These are phyloP conservation scores for Citrus inodora DNA, from an alignment of 345 rosid genomes.

Conservation along the genomic window DNA sequence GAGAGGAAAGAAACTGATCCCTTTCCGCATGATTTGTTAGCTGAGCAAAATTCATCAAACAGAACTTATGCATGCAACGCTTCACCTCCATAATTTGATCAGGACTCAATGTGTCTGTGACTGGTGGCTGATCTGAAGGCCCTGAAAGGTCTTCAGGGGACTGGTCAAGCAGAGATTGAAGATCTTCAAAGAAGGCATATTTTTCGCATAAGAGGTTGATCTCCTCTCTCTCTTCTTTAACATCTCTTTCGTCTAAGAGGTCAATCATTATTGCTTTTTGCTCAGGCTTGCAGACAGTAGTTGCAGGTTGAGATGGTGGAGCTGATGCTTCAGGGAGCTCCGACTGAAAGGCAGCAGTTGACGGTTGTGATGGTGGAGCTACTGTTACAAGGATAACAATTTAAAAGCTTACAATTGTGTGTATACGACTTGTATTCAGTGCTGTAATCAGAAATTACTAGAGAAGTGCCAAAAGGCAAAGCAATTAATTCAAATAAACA, in stretches of 20 bases:
- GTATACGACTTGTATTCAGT: too few relatives aligned
- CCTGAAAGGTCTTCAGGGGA: not conserved
- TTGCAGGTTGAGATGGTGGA: too few relatives aligned
- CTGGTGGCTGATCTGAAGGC: not conserved
- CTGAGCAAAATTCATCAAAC: not conserved
- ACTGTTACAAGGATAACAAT: not conserved
- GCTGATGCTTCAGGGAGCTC: too few relatives aligned
- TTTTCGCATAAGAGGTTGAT: not conserved
- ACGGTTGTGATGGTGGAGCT: not conserved
- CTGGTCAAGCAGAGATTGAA: not conserved
- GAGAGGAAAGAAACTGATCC: constrained; percentile 1
- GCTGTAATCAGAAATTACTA: too few relatives aligned
- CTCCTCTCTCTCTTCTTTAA: not conserved
- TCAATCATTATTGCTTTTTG: too few relatives aligned
- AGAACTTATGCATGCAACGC: not conserved
- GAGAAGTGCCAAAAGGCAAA: not conserved
- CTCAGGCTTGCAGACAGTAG: too few relatives aligned
- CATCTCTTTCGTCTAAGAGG: not conserved
- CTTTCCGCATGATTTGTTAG: not conserved
- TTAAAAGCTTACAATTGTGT: too few relatives aligned
- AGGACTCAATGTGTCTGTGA: not conserved
- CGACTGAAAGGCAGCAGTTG: not conserved
- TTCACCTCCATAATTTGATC: not conserved
- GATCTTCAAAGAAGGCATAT: not conserved
- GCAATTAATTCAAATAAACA: too few relatives aligned